Evolutionary conservation across 2,329 filamentous ascomycete species (phyloP), one percentile per base, ranked within the genome.

Genomic region (Chaetomiaceae sp.): DNA sequence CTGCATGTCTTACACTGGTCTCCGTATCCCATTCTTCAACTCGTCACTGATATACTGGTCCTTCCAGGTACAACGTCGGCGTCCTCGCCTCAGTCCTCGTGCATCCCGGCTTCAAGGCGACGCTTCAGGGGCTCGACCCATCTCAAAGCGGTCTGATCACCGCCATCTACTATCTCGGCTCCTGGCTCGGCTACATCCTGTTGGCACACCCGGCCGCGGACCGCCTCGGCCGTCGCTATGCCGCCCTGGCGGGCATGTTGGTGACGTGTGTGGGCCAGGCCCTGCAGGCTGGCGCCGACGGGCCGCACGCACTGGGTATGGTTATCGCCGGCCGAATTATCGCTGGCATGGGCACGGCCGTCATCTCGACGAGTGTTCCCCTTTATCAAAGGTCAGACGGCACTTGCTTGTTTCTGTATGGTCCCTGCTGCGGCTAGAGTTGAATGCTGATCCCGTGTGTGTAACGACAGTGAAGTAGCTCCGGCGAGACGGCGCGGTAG

Each of bases 81-180:
- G 68, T 81, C 35, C 65, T 79, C 15, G 74, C 74, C 1, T 75
- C 75, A 1, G 66, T 81, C 30, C 73, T 78, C 42, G 73, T 78
- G 5, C 72, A 78, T 54, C 71, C 71, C 0, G 76, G 76, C 15
- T 81, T 76, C 63, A 62, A 64, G n/a, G 59, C 65, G 15, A 63
- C 70, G 6, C 66, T 78, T 10, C 60, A 69, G 40, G 56, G 70
- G 20, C 74, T 69, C 6, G 65, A 62, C 1, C 67, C 74, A 2
- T 61, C 68, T 6, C 65, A 66, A 39, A 76, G 66, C 41, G 76
- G 76, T 7, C 59, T 75, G 32, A 71, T 81, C 55, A 78, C 76
- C 1, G 73, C 69, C 33, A 70, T 78, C 27, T 80, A 80, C 64
- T 80, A 80, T 54, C 58, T 76, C 14, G 77, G 77, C 36, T 78